phyloP scores from a whole-genome alignment of 192 early-diverging fungal genomes.

The Coemansia sp. region DNA sequence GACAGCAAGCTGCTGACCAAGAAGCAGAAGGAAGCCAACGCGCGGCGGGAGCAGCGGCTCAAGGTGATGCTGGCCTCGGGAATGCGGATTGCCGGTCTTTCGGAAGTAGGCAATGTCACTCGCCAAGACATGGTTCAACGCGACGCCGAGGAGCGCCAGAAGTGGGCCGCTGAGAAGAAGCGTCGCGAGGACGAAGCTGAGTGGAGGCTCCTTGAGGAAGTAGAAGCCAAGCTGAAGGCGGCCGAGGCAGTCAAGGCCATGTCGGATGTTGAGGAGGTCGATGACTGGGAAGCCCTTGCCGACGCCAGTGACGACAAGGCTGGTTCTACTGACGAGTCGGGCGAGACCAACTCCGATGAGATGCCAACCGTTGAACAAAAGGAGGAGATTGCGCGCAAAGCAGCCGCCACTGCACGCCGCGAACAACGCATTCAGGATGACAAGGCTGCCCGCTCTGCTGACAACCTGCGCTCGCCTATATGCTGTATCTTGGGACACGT shows the following conservation, averaged over 20 bases:
- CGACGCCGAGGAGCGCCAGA: constrained; percentile 49
- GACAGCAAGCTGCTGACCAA: constrained; percentile 92
- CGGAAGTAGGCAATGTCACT: constrained; percentile 13
- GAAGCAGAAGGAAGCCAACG: constrained; percentile 86
- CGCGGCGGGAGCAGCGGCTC: constrained; percentile 64
- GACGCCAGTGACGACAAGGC: constrained; percentile 30
- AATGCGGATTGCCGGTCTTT: constrained; percentile 64
- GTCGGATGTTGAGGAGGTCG: constrained; percentile 25
- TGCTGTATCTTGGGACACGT: constrained; percentile 99
- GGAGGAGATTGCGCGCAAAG: constrained; percentile 66
- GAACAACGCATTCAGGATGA: constrained; percentile 72
- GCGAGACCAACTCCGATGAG: constrained; percentile 59
- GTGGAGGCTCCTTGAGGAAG: constrained; percentile 59
- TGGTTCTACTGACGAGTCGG: constrained; percentile 42
- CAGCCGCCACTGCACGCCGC: constrained; percentile 77
- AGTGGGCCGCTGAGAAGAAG: constrained; percentile 48
- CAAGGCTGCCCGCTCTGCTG: constrained; percentile 79
- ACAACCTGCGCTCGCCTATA: constrained; percentile 95
- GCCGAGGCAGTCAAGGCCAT: constrained; percentile 60
- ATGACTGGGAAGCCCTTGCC: constrained; percentile 46
- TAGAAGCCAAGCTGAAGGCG: constrained; percentile 56
- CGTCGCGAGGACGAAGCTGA: constrained; percentile 66
- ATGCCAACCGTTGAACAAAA: constrained; percentile 65
- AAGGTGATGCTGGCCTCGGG: constrained; percentile 79
- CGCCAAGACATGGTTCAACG: constrained; percentile 17